Percentiles rank a stretch among this genome's conserved stretches.
phyloP scores from a whole-genome alignment of 768 basidiomycete genomes.

The Boletus vinaceobasis region DNA sequence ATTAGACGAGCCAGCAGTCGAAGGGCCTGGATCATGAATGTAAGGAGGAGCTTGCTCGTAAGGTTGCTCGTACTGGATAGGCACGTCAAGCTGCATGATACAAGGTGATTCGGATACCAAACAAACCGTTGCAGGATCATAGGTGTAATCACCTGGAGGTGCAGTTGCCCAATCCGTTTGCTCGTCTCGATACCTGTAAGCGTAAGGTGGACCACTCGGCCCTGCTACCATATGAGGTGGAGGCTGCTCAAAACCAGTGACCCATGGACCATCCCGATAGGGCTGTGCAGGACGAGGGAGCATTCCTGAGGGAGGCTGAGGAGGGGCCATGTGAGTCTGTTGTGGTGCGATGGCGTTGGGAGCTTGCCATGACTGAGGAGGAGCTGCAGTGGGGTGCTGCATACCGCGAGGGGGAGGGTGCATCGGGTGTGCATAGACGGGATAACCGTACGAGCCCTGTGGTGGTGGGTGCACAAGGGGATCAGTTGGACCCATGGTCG shows the following conservation, averaged over 20 bases:
- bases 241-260: conserved; percentile 48
- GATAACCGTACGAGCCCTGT: conserved; percentile 27
- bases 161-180: conserved; percentile 44
- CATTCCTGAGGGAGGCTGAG: conserved; percentile 43
- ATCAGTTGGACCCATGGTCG: conserved; percentile 28
- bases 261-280: conserved; percentile 56
- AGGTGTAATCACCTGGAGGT: conserved; percentile 47
- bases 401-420: conserved; percentile 38
- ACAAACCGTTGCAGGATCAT: conserved; percentile 51
- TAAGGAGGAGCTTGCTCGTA: conserved; percentile 59
- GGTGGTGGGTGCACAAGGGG: conserved; percentile 31
- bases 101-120: neutral
- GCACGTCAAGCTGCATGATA: conserved; percentile 5
- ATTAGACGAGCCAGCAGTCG: conserved; percentile 42
- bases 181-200: conserved; percentile 64
- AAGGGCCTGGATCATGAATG: conserved; percentile 50
- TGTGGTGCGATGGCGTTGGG: conserved; percentile 59
- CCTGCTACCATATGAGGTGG: conserved; percentile 47
- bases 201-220: conserved; percentile 44
- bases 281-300: conserved; percentile 43
- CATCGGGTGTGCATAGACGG: conserved; percentile 41
- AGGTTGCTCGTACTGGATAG: conserved; percentile 48
- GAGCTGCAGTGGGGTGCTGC: conserved; percentile 44
- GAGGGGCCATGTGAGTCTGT: conserved; percentile 56
- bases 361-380: conserved; percentile 65